Evolutionary conservation across 768 basidiomycete species (phyloP), one percentile per base, ranked within the genome.

Genomic region (Mycena epipterygia): DNA sequence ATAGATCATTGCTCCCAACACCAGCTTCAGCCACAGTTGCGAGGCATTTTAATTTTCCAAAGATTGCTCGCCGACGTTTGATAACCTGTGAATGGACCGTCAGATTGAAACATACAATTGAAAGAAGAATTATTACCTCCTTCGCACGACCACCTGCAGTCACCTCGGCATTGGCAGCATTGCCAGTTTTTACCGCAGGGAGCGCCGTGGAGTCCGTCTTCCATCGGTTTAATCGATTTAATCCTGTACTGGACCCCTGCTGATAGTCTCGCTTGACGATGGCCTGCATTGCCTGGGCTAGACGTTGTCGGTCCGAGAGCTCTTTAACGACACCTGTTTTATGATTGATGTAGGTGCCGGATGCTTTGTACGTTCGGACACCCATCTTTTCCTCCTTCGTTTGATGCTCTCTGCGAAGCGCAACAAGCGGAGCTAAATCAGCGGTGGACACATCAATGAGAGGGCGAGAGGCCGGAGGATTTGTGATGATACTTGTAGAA

Each of bases 1-100:
- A 37, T 12, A 2, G 23, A 16, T 21, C 7, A 8, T 35, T 9
- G 11, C 17, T 37, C 0, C 56, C 56, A 23, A 66, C 27, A 6
- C 64, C 56, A 5, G 65, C 65, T 33, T 67, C 65, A 9, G 37
- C 65, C 1, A 67, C 65, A 0, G 14, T 37, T 17, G 65, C 49
- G 0, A 58, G 0, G 23, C 65, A 67, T 13, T 41, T 49, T 4
- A 67, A 3, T 16, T 57, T 53, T 12, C 51, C 51, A 21, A 67
- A 59, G 29, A 67, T 53, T 0, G 44, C 32, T 3, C 53, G 44
- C 9, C 56, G 65, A 0, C 57, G 56, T 32, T 59, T 58, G 12
- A 58, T 30, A 2, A 17, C 46, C 30, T 58, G 33, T 16, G 14
- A 21, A 23, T 33, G 2, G 13, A 7, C 23, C 3, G 32, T 55